Conservation (phyloP, 352 stramenopile species). For the Pythium guiyangense region DNA sequence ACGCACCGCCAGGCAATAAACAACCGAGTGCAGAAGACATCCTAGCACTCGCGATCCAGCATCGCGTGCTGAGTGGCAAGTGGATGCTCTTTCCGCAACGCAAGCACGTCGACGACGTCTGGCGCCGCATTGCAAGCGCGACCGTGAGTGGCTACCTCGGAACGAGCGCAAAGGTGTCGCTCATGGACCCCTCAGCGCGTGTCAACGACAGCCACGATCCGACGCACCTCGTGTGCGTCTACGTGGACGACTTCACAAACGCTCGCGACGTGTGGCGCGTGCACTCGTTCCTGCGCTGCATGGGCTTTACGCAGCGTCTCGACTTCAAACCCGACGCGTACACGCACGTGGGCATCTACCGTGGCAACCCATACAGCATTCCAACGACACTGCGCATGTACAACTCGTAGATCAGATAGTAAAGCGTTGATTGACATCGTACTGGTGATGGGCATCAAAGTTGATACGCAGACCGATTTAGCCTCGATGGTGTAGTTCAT, state of each 20-base stretch:
- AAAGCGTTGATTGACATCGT: too few relatives aligned
- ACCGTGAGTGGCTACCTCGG: not conserved
- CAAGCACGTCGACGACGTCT: conserved; percentile 4
- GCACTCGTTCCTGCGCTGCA: not conserved
- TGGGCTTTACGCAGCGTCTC: conserved; percentile 4
- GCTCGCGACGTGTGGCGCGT: conserved; percentile 4
- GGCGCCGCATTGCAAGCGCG: conserved; percentile 1
- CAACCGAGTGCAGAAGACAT: conserved; percentile 1
- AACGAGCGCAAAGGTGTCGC: conserved; percentile 8
- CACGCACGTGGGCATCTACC: conserved; percentile 14
- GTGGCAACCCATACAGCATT: conserved; percentile 6
- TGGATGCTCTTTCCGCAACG: conserved; percentile 15
- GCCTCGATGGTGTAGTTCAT: too few relatives aligned
- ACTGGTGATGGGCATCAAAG: too few relatives aligned
- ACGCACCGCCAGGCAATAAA: not conserved
- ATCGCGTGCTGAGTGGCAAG: conserved; percentile 11
- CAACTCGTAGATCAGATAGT: too few relatives aligned
- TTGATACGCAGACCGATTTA: too few relatives aligned
- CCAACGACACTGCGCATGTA: not conserved
- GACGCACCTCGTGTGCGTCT: conserved; percentile 11
- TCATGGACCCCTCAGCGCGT: not conserved
- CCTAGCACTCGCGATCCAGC: not conserved
- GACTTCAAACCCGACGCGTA: conserved; percentile 15
- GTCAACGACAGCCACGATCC: not conserved
- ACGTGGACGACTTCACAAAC: conserved; percentile 12